phyloP scores from a whole-genome alignment of 1,284 basidiomycete species.

The Volvariella volvacea region DNA sequence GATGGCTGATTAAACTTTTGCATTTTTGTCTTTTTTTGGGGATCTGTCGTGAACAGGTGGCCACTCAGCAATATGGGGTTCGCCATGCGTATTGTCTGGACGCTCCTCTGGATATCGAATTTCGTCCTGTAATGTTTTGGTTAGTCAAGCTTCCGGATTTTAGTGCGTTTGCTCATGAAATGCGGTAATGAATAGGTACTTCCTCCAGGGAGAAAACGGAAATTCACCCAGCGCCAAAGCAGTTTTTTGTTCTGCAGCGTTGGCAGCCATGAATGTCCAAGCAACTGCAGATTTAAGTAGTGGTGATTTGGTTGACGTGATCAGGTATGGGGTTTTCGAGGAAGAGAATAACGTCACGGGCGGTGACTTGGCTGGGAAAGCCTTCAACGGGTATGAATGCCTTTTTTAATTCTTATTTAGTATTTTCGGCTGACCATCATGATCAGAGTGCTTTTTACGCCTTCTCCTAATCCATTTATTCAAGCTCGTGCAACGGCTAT shows the following conservation, averaged over 20 bases:
- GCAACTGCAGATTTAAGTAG: conserved; percentile 39
- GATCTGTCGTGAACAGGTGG: conserved; percentile 19
- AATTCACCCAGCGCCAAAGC: conserved; percentile 32
- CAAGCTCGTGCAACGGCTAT: conserved; percentile 41
- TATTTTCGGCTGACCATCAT: background rate
- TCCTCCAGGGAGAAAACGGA: conserved; percentile 21
- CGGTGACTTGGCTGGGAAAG: conserved; percentile 29
- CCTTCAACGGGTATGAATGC: conserved; percentile 51
- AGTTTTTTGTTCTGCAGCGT: conserved; percentile 49
- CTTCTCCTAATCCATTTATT: conserved; percentile 34
- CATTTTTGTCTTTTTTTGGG: conserved; percentile 1
- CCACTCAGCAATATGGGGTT: conserved; percentile 43
- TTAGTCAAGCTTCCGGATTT: conserved; percentile 19
- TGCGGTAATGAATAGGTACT: conserved; percentile 27
- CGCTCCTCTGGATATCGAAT: conserved; percentile 25
- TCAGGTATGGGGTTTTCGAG: conserved; percentile 18
- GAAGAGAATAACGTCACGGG: conserved; percentile 46
- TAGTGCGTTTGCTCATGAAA: background rate
- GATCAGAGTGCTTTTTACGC: conserved; percentile 39
- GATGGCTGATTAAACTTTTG: background rate
- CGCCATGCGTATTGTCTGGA: conserved; percentile 30
- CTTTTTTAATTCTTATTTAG: conserved; percentile 1
- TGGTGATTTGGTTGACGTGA: conserved; percentile 31
- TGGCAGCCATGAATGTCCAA: conserved; percentile 35
- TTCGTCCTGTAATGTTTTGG: conserved; percentile 62